Base-by-base conservation (phyloP, 2,329 filamentous ascomycete genomes). In the Sodiomyces alkalinus region DNA sequence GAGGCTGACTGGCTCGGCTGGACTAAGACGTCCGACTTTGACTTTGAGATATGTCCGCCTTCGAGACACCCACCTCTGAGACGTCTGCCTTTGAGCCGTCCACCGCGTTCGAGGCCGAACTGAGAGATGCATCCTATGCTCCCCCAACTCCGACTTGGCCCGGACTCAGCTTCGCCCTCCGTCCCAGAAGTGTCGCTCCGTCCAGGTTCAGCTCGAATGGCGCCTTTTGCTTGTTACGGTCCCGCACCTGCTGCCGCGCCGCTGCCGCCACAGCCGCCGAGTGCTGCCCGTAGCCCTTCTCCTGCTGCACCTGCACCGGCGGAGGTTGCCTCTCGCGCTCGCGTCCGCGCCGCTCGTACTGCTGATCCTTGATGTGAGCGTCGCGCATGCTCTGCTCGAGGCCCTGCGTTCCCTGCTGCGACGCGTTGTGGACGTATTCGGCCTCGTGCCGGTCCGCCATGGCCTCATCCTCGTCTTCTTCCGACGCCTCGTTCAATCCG, bases 151-250 rank as follows among this genome's bases (percentile, higher is more conserved):
- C n/a, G n/a, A n/a, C n/a, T n/a, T n/a, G n/a, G n/a, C n/a, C n/a
- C n/a, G n/a, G n/a, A n/a, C n/a, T n/a, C n/a, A 74, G 71, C 41
- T 65, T 60, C 14, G 59, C 61, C 33, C 72, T 57, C 41, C 86
- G 72, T 18, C 86, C 86, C 4, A 98, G 60, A 28, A 98, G 55
- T 2, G 86, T 96, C 1, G 90, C 81, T 31, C 90, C 90, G 39
- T 92, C 83, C 20, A 98, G 59, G 46, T 74, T 94, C 26, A 98
- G 67, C 53, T 98, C 90, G 41, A 98, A 98, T 0, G 80, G 74
- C 18, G 82, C 85, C 52, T 77, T 80, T 41, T 80, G 73, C 37
- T 64, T 67, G 32, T 72, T 67, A 18, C 69, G 62, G 24, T 76
- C 72, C 22, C 63, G 57, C 5, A 90, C 82, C 45, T 83, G 82